Evolutionary conservation across 805 yeast genomes (phyloP), one percentile per base, ranked within the genome.

Genomic region (Scheffersomyces ergatensis): DNA sequence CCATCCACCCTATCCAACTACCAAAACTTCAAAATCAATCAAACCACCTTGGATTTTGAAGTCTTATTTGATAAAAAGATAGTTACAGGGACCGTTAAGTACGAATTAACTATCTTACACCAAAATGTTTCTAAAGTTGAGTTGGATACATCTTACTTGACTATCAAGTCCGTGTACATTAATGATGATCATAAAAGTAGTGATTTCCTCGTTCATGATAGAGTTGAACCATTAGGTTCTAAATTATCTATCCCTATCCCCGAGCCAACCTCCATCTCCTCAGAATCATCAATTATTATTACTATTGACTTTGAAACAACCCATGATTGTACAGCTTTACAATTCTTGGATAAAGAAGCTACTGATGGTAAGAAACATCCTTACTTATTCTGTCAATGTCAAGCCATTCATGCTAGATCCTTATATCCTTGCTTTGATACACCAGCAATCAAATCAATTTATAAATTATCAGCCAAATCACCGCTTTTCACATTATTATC

Each of bases 361-460:
- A 85, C 95, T 7, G 81, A 81, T 36, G 95, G 90, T 14, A 77
- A 81, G 45, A 76, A 74, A 32, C 70, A 72, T 19, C 89, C 88
- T 1, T 84, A 79, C 60, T 71, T 89, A 43, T 89, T 89, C 60
- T 87, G 96, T 9, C 97, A 89, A 64, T 78, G 95, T 57, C 95
- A 89, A 66, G 89, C 96, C 27, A 89, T 86, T 48, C 96, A 89
- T 56, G 93, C 96, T 5, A 76, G 97, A 54, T 78, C 92, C 13
- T 72, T 89, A 55, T 83, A 85, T 66, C 97, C 97, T 7, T 85
- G 89, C 53, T 89, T 89, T 57, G 97, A 89, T 61, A 89, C 97
- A 0, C 96, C 97, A 1, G 75, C 92, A 0, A 74, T 89, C 23
- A 89, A 89, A 59, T 75, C 89, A 1, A 70, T 82, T 0, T 85